phyloP scores from a whole-genome alignment of 78 protist genomes.

The Guillardia theta region DNA sequence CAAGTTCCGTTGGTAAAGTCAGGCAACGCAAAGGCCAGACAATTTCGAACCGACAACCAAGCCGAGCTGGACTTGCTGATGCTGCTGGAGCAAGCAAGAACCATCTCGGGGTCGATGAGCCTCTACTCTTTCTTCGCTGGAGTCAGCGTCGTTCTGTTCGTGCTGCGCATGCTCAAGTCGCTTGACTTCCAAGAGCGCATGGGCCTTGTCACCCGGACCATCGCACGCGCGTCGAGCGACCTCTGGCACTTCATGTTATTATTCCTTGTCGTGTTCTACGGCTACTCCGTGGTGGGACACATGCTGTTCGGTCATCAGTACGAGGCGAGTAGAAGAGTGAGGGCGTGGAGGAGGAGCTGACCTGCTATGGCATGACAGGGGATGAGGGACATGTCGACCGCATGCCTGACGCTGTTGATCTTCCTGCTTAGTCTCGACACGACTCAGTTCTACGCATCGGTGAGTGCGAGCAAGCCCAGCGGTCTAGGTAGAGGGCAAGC shows the following conservation, averaged over 20 bases:
- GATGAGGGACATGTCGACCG: background rate
- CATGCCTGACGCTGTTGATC: background rate
- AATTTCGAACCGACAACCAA: no score
- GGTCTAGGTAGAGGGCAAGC: no score
- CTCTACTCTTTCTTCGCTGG: background rate
- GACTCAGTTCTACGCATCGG: background rate
- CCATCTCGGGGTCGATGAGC: background rate
- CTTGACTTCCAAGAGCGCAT: constrained; percentile 35
- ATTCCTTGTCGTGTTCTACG: background rate
- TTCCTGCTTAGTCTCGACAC: background rate
- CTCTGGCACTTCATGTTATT: background rate
- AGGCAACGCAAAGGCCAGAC: background rate
- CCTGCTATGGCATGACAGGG: background rate
- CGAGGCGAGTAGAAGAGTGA: background rate
- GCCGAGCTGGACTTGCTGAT: background rate
- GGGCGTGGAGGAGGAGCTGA: background rate
- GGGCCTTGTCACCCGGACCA: background rate
- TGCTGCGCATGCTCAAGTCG: background rate
- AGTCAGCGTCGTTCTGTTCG: background rate
- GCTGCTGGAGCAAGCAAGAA: background rate
- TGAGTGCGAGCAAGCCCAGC: no score
- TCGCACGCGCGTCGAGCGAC: background rate
- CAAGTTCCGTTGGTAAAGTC: no score
- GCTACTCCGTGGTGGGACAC: background rate
- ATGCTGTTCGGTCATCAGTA: constrained; percentile 21